Evolutionary conservation across 768 basidiomycete genomes (phyloP).

Genomic region (Gyrodon lividus): DNA sequence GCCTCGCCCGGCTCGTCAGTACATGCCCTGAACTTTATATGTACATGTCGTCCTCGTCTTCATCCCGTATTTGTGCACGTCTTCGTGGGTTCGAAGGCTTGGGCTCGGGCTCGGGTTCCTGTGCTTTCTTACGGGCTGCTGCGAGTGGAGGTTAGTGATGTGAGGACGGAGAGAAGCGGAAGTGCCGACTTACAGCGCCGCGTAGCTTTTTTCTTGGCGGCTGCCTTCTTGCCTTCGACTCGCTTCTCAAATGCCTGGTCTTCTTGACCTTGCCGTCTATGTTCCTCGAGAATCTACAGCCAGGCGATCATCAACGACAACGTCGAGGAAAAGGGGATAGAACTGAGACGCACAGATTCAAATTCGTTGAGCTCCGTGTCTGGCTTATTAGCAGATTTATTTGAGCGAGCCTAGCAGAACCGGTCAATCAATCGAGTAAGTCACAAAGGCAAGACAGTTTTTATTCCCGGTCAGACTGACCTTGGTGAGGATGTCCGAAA

Average conservation of each 20-base stretch:
- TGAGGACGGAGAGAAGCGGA: neutral
- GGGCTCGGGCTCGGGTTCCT: constrained; percentile 16
- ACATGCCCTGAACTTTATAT: constrained; percentile 5
- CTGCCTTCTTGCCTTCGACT: constrained; percentile 78
- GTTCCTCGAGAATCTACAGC: constrained; percentile 76
- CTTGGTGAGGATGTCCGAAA: constrained; percentile 90
- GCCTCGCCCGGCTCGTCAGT: neutral
- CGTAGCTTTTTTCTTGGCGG: constrained; percentile 72
- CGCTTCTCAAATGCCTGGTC: constrained; percentile 89
- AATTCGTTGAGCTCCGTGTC: constrained; percentile 95
- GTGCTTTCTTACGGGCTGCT: constrained; percentile 33
- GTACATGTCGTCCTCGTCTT: constrained; percentile 28
- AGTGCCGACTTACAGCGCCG: constrained; percentile 36
- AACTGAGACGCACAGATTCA: constrained; percentile 56
- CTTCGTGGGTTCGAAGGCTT: constrained; percentile 11
- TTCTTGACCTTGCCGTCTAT: constrained; percentile 82
- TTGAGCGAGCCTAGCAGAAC: constrained; percentile 66
- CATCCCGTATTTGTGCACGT: constrained; percentile 8
- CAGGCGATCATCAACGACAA: constrained; percentile 1
- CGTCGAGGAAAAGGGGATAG: neutral
- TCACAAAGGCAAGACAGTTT: neutral
- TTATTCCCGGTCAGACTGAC: constrained; percentile 35
- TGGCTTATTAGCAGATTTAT: constrained; percentile 90
- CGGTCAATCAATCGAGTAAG: neutral
- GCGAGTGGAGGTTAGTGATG: neutral